Evolutionary conservation across 2,329 filamentous ascomycete genomes (phyloP).

Genomic region (Periglandula ipomoeae): DNA sequence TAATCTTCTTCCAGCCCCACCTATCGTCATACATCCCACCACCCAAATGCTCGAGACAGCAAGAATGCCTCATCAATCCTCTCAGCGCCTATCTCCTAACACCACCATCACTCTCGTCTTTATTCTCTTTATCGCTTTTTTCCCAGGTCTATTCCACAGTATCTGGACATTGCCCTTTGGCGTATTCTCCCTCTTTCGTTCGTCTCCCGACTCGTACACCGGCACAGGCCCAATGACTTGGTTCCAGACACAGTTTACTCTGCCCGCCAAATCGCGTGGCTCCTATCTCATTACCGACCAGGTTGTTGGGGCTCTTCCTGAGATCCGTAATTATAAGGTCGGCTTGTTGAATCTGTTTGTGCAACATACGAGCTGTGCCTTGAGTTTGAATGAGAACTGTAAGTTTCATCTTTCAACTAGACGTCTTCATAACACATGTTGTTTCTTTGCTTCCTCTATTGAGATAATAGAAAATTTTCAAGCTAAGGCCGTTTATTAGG

Average conservation of each 20-base stretch:
- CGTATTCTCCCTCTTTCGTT: constrained; percentile 26
- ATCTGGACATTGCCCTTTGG: constrained; percentile 40
- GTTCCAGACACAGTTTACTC: constrained; percentile 76
- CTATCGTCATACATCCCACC: constrained; percentile 7
- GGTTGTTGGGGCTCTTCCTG: constrained; percentile 62
- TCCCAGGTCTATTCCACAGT: constrained; percentile 43
- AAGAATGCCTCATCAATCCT: constrained; percentile 6
- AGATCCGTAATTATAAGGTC: constrained; percentile 74
- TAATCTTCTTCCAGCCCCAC: background rate
- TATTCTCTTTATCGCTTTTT: constrained; percentile 42
- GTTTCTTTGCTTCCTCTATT: background rate
- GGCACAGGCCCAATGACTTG: constrained; percentile 50
- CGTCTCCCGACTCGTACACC: constrained; percentile 21
- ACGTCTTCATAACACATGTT: too few relatives aligned
- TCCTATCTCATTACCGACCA: constrained; percentile 83
- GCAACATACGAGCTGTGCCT: constrained; percentile 87
- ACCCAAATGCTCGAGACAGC: background rate
- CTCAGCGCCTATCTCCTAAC: constrained; percentile 22
- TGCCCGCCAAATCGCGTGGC: constrained; percentile 69
- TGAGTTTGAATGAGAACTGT: constrained; percentile 90
- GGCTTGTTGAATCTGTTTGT: constrained; percentile 84
- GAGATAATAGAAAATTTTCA: background rate
- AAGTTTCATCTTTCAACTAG: constrained; percentile 6
- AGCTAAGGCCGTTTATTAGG: constrained; percentile 13
- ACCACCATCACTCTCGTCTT: constrained; percentile 36